A percentile compares a stretch with the other conserved stretches of the same genome.
Evolutionary conservation across 495 filamentous ascomycete species (phyloP).

Genomic region (Tuber aestivum): DNA sequence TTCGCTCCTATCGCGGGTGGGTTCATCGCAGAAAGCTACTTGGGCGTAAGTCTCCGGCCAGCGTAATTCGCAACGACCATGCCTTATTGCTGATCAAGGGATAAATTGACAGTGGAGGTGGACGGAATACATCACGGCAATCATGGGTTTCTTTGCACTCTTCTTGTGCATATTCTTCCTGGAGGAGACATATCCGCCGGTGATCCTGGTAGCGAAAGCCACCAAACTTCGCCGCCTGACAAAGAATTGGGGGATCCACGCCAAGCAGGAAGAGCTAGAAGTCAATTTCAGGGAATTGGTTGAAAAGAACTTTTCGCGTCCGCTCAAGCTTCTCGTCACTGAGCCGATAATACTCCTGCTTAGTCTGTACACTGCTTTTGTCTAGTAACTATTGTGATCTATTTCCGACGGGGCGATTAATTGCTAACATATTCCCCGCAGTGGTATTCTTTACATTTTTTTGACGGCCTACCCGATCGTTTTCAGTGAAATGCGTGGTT

Average conservation of each 20-base stretch:
- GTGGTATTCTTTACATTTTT: constrained; percentile 61
- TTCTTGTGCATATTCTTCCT: constrained; percentile 65
- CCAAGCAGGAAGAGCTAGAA: constrained; percentile 89
- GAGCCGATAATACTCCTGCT: constrained; percentile 50
- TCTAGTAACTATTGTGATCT: constrained; percentile 70
- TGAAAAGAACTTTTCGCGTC: constrained; percentile 66
- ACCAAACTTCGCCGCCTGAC: constrained; percentile 71
- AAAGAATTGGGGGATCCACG: constrained; percentile 88
- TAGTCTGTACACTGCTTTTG: constrained; percentile 52
- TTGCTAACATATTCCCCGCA: constrained; percentile 51
- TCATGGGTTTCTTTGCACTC: constrained; percentile 75
- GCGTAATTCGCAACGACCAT: background rate
- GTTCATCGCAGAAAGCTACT: constrained; percentile 63
- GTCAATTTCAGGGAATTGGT: constrained; percentile 72
- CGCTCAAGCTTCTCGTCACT: constrained; percentile 50
- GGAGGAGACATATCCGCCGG: constrained; percentile 75
- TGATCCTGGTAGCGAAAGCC: constrained; percentile 72
- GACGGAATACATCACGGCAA: constrained; percentile 66
- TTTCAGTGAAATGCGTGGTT: constrained; percentile 62
- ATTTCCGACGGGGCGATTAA: constrained; percentile 46
- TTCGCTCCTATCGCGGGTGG: constrained; percentile 79
- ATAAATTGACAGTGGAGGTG: constrained; percentile 64
- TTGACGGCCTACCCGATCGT: constrained; percentile 63
- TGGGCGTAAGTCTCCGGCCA: constrained; percentile 30
- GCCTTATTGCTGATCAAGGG: constrained; percentile 19